Base-by-base conservation (phyloP, 768 basidiomycete species). In the Trichaptum fuscoviolaceum region DNA sequence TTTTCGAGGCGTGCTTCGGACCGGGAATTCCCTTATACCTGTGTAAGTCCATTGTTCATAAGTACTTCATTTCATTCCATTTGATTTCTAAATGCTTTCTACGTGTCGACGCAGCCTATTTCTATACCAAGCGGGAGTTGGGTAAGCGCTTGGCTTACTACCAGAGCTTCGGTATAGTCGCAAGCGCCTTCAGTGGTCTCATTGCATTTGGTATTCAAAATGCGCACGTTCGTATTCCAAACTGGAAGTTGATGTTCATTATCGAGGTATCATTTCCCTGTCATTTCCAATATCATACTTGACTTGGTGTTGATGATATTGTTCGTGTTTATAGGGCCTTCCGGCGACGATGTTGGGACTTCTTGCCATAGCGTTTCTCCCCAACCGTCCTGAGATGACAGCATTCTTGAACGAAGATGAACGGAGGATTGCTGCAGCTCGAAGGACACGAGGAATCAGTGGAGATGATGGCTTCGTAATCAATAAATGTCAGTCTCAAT, bases 141-240 rank as follows among this genome's bases (percentile, higher is more conserved):
- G 65, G 65, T 18, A n/a, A n/a, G n/a, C 59, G 65, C 1, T 34
- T 66, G n/a, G 65, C 57, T 17, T 58, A 58, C 26, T 66, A 42
- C 27, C 62, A 60, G 27, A 60, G 57, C 25, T 66, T 57, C 30
- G 65, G 57, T 35, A 30, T 60, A 17, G 27, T 66, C 4, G 65
- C 65, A 8, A 60, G 76, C 25, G 74, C 75, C 1, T 74, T 77
- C 58, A 73, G 73, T 30, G 76, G 76, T 63, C 66, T 77, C 34
- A 71, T 75, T 67, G 61, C 71, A 5, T 76, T 68, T 64, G 75
- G 72, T 34, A 71, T 72, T 25, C 69, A 69, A 2, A 69, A 71
- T 66, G 68, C 71, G 30, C 58, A 71, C 18, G 59, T 67, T 0
- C 69, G 69, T 0, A 61, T 62, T 20, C 62, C 52, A n/a, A 64